Conservation (phyloP, 306 rosid genomes). For the Ceratonia siliqua region DNA sequence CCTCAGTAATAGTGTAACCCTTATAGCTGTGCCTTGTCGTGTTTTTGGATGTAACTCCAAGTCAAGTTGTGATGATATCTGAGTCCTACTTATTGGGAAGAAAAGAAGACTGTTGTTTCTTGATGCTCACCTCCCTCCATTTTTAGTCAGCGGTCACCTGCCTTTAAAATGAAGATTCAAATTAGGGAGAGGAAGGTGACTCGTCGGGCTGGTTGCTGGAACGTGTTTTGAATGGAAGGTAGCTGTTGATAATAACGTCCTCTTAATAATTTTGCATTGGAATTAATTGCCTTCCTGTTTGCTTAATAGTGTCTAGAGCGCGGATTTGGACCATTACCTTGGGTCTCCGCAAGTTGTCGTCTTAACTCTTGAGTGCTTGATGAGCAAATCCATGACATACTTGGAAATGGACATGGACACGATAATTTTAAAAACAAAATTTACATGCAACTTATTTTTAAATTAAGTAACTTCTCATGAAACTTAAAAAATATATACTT, state of each 20-base stretch:
- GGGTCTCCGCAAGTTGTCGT: no score
- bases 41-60: neutral
- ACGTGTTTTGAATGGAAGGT: conserved; percentile 44
- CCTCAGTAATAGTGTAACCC: neutral
- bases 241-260: neutral
- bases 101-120: neutral
- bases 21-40: neutral
- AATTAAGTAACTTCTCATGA: no score
- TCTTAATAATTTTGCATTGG: neutral
- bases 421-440: no score
- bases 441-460: no score
- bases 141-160: neutral
- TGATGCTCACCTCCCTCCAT: neutral
- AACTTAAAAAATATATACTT: no score
- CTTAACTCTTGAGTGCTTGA: no score
- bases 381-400: no score
- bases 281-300: no score
- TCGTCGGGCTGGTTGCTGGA: neutral
- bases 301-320: no score
- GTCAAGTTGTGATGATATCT: neutral
- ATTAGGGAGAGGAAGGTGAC: conserved; percentile 22
- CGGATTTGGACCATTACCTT: no score
- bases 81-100: neutral
- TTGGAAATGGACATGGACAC: no score
- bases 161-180: neutral